Evolutionary conservation across 805 yeast species (phyloP).

Genomic region (Pichia nanzhaoensis): DNA sequence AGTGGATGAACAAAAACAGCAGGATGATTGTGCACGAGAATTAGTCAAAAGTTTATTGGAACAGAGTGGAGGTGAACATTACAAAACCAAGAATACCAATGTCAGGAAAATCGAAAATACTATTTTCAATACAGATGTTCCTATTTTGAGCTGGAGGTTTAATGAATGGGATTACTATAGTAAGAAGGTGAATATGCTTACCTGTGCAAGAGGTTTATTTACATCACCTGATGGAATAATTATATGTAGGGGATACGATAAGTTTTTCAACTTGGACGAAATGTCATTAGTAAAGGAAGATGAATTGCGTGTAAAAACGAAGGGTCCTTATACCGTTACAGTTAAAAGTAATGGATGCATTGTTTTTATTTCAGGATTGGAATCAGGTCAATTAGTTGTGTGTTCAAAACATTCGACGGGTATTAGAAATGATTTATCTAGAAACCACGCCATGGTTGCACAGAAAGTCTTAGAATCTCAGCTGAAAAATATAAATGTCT

Average conservation of each 20-base stretch:
- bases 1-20: neutral
- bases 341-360: conserved; percentile 94
- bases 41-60: conserved; percentile 15
- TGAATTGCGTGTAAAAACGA: conserved; percentile 38
- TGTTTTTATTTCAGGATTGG: conserved; percentile 69
- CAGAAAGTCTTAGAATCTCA: conserved; percentile 51
- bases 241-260: conserved; percentile 84
- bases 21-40: conserved; percentile 8
- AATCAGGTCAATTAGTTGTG: conserved; percentile 71
- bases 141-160: conserved; percentile 62
- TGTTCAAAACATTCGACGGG: conserved; percentile 93
- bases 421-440: conserved; percentile 33
- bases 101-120: conserved; percentile 22
- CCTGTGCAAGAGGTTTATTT: conserved; percentile 80
- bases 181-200: conserved; percentile 50
- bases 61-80: conserved; percentile 9
- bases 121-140: conserved; percentile 18
- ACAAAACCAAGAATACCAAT: conserved; percentile 2
- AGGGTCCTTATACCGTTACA: conserved; percentile 76
- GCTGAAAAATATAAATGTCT: conserved; percentile 35
- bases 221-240: conserved; percentile 39
- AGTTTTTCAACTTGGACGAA: conserved; percentile 83
- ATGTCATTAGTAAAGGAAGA: conserved; percentile 44
- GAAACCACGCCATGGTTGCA: conserved; percentile 75
- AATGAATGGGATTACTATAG: conserved; percentile 83